Evolutionary conservation across 176 grass and related monocot genomes (phyloP).

Genomic region (Canna indica): DNA sequence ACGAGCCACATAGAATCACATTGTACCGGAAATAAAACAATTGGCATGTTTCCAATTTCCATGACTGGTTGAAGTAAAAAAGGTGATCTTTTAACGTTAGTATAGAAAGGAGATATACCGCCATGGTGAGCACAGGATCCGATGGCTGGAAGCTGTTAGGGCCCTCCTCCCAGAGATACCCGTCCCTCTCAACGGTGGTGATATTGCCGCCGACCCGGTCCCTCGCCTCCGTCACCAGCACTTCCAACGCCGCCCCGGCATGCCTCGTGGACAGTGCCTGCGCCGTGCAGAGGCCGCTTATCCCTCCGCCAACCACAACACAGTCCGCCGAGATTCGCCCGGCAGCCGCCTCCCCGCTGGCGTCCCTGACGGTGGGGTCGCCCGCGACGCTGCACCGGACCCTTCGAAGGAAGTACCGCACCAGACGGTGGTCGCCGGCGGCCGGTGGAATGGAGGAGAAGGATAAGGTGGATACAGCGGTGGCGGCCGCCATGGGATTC

Average conservation of each 20-base stretch:
- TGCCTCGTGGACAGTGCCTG: slow-evolving; percentile 65
- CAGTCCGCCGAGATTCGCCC: slow-evolving; percentile 48
- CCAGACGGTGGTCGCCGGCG: neutral
- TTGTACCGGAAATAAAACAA: neutral
- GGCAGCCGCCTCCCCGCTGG: slow-evolving; percentile 6
- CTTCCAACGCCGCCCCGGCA: slow-evolving; percentile 25
- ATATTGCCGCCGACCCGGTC: slow-evolving; percentile 71
- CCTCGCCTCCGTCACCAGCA: slow-evolving; percentile 76
- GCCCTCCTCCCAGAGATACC: slow-evolving; percentile 88
- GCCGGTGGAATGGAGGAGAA: neutral
- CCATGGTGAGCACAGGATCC: slow-evolving; percentile 68
- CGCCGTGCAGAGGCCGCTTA: slow-evolving; percentile 84
- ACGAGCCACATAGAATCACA: neutral
- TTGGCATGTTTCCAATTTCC: neutral
- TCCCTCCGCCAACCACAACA: slow-evolving; percentile 76
- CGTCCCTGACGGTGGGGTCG: slow-evolving; percentile 4
- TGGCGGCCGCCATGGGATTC: slow-evolving; percentile 1
- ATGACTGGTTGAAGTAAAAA: neutral
- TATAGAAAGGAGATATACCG: slow-evolving; percentile 22
- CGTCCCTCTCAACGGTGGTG: slow-evolving; percentile 62
- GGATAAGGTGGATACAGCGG: neutral
- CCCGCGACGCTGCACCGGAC: slow-evolving; percentile 7
- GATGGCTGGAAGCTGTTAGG: slow-evolving; percentile 97
- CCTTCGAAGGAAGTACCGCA: neutral
- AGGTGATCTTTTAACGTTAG: neutral